Evolutionary conservation across 2,329 filamentous ascomycete species (phyloP).

Genomic region (Fusarium proliferatum): DNA sequence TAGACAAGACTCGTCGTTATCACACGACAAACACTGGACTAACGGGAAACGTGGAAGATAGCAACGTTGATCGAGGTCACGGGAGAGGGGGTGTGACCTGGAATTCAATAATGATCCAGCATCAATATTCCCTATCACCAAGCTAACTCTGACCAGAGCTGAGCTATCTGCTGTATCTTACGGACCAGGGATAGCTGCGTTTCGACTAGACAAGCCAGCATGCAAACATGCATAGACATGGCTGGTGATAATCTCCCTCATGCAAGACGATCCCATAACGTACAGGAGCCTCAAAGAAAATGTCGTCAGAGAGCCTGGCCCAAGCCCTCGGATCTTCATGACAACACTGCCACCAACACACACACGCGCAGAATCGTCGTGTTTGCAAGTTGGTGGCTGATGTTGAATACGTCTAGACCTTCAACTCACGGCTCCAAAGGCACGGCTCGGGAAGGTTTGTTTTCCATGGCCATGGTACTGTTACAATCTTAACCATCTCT

Average conservation of each 20-base stretch:
- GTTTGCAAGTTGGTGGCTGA: conserved; percentile 26
- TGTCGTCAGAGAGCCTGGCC: conserved; percentile 29
- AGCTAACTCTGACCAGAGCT: neutral
- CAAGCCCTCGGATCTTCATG: conserved; percentile 28
- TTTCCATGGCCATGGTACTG: conserved; percentile 27
- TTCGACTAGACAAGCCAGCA: conserved; percentile 21
- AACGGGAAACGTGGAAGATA: conserved; percentile 11
- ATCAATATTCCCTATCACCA: conserved; percentile 10
- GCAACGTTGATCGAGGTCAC: conserved; percentile 19
- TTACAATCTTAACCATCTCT: conserved; percentile 14
- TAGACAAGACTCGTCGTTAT: conserved; percentile 16
- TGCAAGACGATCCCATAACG: conserved; percentile 17
- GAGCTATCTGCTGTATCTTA: neutral
- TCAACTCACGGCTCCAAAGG: conserved; percentile 9
- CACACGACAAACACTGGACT: conserved; percentile 9
- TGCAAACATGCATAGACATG: conserved; percentile 14
- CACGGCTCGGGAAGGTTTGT: conserved; percentile 15
- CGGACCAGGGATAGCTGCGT: conserved; percentile 17
- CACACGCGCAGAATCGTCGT: neutral
- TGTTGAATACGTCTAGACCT: neutral
- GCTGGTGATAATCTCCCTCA: conserved; percentile 11
- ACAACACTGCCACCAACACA: conserved; percentile 6
- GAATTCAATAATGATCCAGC: neutral
- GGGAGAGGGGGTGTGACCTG: conserved; percentile 34
- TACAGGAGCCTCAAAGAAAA: conserved; percentile 15